These are phyloP conservation scores for Coffea canephora DNA, from an alignment of 257 asterid genomes.

Conservation along the genomic window DNA sequence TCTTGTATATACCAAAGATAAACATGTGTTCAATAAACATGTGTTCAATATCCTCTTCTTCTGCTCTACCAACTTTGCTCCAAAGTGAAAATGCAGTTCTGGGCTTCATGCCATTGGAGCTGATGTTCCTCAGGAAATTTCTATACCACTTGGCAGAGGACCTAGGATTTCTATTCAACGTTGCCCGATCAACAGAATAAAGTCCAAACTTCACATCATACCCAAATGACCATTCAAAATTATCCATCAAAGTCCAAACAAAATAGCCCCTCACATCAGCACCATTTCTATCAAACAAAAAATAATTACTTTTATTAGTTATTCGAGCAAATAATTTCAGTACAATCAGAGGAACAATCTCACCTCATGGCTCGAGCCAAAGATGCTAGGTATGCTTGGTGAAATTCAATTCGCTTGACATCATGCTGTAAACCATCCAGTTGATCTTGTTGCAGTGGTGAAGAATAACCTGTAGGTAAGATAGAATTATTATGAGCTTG, in stretches of 20 bases:
- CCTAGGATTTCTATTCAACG: slow-evolving; percentile 55
- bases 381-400: slow-evolving; percentile 52
- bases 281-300: slow-evolving; percentile 39
- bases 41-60: no score
- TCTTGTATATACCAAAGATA: no score
- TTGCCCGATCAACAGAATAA: slow-evolving; percentile 37
- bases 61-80: background rate
- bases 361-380: slow-evolving; percentile 69
- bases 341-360: background rate
- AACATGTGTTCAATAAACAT: no score
- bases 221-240: slow-evolving; percentile 65
- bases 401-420: slow-evolving; percentile 44
- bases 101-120: background rate
- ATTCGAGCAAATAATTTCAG: no score
- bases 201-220: slow-evolving; percentile 52
- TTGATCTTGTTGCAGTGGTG: slow-evolving; percentile 29
- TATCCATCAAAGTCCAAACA: slow-evolving; percentile 78
- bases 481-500: background rate
- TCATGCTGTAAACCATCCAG: slow-evolving; percentile 36
- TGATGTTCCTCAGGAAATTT: slow-evolving; percentile 45
- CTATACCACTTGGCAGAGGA: slow-evolving; percentile 62
- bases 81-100: background rate
- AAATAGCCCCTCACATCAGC: slow-evolving; percentile 75
- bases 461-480: slow-evolving; percentile 54
- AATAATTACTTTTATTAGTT: background rate